A percentile compares a stretch with the other conserved stretches of the same genome.
Evolutionary conservation across 2,329 filamentous ascomycete species (phyloP).

Genomic region (Fusarium verrucosum): DNA sequence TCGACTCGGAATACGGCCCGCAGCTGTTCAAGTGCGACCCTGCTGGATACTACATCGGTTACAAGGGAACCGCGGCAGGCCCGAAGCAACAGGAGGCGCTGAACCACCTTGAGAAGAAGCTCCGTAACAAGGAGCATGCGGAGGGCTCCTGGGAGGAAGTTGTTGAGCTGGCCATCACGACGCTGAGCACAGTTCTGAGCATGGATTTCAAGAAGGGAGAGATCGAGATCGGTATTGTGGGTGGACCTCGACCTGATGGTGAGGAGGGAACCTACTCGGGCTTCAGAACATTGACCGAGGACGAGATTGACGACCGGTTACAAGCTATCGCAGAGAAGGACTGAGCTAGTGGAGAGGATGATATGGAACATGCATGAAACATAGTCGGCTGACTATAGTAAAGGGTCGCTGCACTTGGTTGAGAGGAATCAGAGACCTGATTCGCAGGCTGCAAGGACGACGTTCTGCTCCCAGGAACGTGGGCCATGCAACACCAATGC

Average conservation of each 20-base stretch:
- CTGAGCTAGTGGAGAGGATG: conserved; percentile 59
- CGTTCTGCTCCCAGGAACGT: conserved; percentile 33
- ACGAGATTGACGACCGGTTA: conserved; percentile 97
- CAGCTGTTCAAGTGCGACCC: conserved; percentile 99
- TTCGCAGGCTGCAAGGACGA: conserved; percentile 30
- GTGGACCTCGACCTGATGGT: conserved; percentile 83
- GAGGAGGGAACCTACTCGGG: conserved; percentile 79
- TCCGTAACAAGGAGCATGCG: conserved; percentile 97
- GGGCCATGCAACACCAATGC: conserved; percentile 37
- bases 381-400: conserved; percentile 10
- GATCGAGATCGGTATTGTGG: conserved; percentile 97
- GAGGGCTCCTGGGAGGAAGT: conserved; percentile 97
- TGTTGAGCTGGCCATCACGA: conserved; percentile 94
- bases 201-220: conserved; percentile 99
- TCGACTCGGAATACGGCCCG: conserved; percentile 91
- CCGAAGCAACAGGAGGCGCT: conserved; percentile 99
- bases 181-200: conserved; percentile 93
- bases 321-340: conserved; percentile 99
- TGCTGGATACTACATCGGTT: conserved; percentile 96
- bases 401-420: conserved; percentile 20
- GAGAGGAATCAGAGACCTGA: conserved; percentile 30
- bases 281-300: conserved; percentile 92
- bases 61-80: conserved; percentile 96
- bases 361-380: conserved; percentile 31
- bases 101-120: conserved; percentile 99